Evolutionary conservation across 148 eudicot genomes (phyloP).

Genomic region (Rheum nobile): DNA sequence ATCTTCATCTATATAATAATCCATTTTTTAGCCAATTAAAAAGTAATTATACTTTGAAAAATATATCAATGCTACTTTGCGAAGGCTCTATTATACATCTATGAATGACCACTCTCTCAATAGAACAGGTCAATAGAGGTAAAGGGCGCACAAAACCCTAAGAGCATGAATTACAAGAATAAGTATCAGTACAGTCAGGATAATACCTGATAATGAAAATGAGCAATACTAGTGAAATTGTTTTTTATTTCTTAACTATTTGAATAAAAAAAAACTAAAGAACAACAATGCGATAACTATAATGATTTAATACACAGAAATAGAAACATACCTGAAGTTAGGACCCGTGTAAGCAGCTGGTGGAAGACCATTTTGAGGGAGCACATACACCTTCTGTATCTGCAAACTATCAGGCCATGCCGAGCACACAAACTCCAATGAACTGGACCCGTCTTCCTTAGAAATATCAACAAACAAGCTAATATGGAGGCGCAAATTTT

Average conservation of each 20-base stretch:
- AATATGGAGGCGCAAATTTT: constrained; percentile 37
- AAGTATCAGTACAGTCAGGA: not conserved
- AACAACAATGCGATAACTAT: not conserved
- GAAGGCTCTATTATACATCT: constrained; percentile 1
- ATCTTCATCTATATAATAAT: not conserved
- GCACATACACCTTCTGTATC: constrained; percentile 49
- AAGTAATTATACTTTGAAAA: not conserved
- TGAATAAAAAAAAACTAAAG: not conserved
- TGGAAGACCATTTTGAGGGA: constrained; percentile 18
- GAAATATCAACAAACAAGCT: constrained; percentile 52
- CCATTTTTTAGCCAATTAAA: not conserved
- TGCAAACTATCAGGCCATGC: constrained; percentile 61
- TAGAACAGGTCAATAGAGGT: not conserved
- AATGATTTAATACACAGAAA: not conserved
- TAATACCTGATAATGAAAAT: not conserved
- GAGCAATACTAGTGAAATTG: not conserved
- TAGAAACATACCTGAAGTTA: constrained; percentile 27
- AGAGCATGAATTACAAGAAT: not conserved
- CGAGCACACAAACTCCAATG: constrained; percentile 58
- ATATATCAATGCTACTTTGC: not conserved
- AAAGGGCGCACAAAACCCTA: not conserved
- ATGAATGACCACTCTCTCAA: not conserved
- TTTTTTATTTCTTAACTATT: not conserved
- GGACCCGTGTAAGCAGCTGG: constrained; percentile 55
- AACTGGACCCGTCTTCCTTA: constrained; percentile 43